Percentiles rank a stretch among this genome's conserved stretches.
Evolutionary conservation across 768 basidiomycete species (phyloP).

Genomic region (Mycena metata): DNA sequence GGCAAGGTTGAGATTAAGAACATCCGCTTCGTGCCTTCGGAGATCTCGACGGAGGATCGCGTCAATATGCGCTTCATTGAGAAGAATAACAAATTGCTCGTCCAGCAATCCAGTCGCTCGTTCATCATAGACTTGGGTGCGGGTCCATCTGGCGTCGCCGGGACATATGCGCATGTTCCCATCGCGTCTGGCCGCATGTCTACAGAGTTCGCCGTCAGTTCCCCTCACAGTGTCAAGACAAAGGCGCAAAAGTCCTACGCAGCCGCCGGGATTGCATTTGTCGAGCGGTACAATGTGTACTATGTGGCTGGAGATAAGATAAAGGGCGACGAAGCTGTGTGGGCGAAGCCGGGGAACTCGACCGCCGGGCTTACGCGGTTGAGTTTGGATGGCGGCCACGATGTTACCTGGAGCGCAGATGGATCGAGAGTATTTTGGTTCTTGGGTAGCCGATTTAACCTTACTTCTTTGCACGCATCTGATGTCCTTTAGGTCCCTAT

Average conservation of each 20-base stretch:
- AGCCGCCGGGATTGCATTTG: conserved; percentile 67
- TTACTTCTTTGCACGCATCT: neutral
- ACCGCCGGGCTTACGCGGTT: conserved; percentile 71
- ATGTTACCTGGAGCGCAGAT: conserved; percentile 72
- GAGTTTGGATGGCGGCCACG: conserved; percentile 82
- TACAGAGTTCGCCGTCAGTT: conserved; percentile 62
- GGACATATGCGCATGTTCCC: conserved; percentile 61
- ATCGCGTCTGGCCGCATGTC: conserved; percentile 72
- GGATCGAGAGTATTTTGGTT: conserved; percentile 81
- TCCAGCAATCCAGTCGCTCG: conserved; percentile 67
- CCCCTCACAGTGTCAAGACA: conserved; percentile 44
- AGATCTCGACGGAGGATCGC: conserved; percentile 59
- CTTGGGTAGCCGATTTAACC: conserved; percentile 61
- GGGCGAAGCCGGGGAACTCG: conserved; percentile 80
- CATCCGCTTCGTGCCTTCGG: conserved; percentile 63
- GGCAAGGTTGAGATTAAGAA: conserved; percentile 58
- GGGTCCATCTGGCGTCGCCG: conserved; percentile 57
- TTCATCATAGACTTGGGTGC: conserved; percentile 65
- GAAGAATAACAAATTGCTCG: conserved; percentile 65
- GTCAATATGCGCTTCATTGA: conserved; percentile 70
- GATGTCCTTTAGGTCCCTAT: conserved; percentile 63
- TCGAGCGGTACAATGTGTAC: conserved; percentile 80
- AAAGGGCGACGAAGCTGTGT: conserved; percentile 61
- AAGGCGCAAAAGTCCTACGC: conserved; percentile 37
- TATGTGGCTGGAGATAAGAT: conserved; percentile 59